Percentiles rank a stretch among this genome's conserved stretches.
Evolutionary conservation across 257 asterid genomes (phyloP).

Genomic region (Prunella vulgaris): DNA sequence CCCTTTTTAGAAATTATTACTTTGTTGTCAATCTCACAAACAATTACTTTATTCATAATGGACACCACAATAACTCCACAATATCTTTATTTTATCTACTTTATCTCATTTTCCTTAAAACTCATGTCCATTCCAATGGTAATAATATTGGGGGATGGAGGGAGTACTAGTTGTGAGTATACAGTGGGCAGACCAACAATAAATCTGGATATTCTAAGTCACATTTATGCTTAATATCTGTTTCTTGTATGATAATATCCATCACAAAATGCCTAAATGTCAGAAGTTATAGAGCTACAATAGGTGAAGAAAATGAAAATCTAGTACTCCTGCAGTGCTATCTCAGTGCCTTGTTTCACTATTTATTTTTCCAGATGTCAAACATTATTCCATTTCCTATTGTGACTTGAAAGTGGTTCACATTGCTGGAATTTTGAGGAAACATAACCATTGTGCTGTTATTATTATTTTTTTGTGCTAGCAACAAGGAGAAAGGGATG

Average conservation of each 20-base stretch:
- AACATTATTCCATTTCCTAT: conserved; percentile 6
- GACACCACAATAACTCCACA: too few species aligned
- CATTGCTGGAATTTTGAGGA: background rate
- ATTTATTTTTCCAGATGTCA: conserved; percentile 14
- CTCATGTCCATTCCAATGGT: too few species aligned
- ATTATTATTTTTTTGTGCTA: conserved; percentile 30
- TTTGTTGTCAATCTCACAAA: too few species aligned
- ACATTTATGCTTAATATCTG: background rate
- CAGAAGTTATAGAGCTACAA: background rate
- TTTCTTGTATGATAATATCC: background rate
- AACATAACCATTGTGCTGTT: conserved; percentile 7
- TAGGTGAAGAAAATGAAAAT: conserved; percentile 7
- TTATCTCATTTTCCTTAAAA: too few species aligned
- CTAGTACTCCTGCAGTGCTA: conserved; percentile 11
- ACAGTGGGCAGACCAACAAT: background rate
- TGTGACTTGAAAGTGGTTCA: conserved; percentile 13
- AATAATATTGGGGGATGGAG: too few species aligned
- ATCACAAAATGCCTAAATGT: background rate
- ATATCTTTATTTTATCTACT: too few species aligned
- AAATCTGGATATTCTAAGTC: background rate
- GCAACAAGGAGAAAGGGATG: conserved; percentile 94
- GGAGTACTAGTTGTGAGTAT: too few species aligned
- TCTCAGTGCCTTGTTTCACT: conserved; percentile 11
- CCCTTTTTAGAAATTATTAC: too few species aligned
- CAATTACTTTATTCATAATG: too few species aligned